Evolutionary conservation across 768 basidiomycete species (phyloP).

Genomic region (Amanita rubescens): DNA sequence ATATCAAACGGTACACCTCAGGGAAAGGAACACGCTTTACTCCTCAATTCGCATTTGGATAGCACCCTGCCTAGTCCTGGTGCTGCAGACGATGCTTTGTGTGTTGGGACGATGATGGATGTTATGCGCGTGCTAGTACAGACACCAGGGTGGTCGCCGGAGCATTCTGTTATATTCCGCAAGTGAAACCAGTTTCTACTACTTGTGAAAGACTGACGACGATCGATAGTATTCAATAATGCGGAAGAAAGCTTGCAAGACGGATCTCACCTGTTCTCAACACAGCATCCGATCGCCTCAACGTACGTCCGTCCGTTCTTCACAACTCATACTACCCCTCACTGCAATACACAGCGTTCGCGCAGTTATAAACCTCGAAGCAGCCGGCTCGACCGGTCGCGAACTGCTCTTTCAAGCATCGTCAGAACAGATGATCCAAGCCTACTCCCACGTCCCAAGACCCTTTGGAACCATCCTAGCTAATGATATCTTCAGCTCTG

Average conservation of each 20-base stretch:
- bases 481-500: slow-evolving; percentile 89
- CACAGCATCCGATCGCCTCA: slow-evolving; percentile 69
- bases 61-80: slow-evolving; percentile 86
- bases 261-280: slow-evolving; percentile 88
- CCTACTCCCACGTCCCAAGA: slow-evolving; percentile 78
- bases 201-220: not conserved
- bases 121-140: slow-evolving; percentile 69
- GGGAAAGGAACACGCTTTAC: slow-evolving; percentile 74
- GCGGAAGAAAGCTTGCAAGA: slow-evolving; percentile 95
- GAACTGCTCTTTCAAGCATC: slow-evolving; percentile 96
- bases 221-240: slow-evolving; percentile 75
- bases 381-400: slow-evolving; percentile 80
- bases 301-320: slow-evolving; percentile 42
- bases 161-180: slow-evolving; percentile 79
- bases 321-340: not conserved
- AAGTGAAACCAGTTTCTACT: slow-evolving; percentile 20
- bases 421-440: slow-evolving; percentile 89
- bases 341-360: slow-evolving; percentile 48
- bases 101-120: slow-evolving; percentile 91
- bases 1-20: slow-evolving; percentile 68
- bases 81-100: slow-evolving; percentile 81
- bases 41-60: slow-evolving; percentile 88
- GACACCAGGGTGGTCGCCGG: slow-evolving; percentile 64
- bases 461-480: slow-evolving; percentile 88
- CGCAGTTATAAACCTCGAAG: slow-evolving; percentile 90